phyloP scores from a whole-genome alignment of 306 rosid genomes.

The Hylodesmum podocarpum region DNA sequence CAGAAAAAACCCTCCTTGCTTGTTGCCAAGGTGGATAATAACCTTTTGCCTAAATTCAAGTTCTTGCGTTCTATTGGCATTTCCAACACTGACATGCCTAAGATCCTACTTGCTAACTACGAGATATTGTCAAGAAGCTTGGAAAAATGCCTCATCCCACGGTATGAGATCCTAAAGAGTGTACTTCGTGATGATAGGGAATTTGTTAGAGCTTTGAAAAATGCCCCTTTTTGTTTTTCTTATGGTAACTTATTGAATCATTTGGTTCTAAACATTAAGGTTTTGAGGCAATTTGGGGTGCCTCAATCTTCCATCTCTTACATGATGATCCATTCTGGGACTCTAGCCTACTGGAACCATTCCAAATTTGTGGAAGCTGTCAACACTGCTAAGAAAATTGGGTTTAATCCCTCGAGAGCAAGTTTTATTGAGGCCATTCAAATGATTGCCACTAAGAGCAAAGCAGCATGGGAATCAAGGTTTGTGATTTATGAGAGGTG shows the following conservation, averaged over 20 bases:
- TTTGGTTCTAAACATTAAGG: conserved; percentile 17
- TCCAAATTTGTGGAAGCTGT: conserved; percentile 4
- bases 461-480: conserved; percentile 13
- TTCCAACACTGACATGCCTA: conserved; percentile 30
- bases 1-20: conserved; percentile 2
- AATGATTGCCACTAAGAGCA: background rate
- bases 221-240: background rate
- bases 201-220: conserved; percentile 12
- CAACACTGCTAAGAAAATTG: conserved; percentile 21
- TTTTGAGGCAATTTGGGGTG: conserved; percentile 37
- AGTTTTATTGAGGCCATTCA: conserved; percentile 4
- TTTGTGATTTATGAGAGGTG: conserved; percentile 23
- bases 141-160: conserved; percentile 24
- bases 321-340: background rate
- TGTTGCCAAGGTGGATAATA: conserved; percentile 9
- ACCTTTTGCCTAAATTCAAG: conserved; percentile 41
- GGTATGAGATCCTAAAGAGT: conserved; percentile 8
- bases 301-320: background rate
- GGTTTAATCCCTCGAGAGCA: background rate
- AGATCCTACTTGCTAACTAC: background rate
- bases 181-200: conserved; percentile 1
- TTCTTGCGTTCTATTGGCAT: conserved; percentile 36
- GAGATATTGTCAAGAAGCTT: background rate
- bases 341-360: background rate
- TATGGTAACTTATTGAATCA: background rate